Evolutionary conservation across 768 basidiomycete species (phyloP).

Genomic region (Mycena sanguinolenta): DNA sequence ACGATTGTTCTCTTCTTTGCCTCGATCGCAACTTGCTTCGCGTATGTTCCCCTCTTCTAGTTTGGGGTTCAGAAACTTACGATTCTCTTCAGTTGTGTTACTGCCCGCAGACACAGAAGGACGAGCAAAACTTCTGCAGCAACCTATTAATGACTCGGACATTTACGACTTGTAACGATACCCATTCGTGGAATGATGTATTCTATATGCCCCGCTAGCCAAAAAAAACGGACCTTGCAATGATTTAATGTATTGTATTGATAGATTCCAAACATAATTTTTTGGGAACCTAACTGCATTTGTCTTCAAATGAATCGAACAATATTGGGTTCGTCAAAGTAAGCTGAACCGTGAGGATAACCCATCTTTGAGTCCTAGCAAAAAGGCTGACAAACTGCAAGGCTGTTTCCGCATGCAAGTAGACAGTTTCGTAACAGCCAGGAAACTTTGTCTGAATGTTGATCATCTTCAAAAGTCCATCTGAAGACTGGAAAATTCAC

Average conservation of each 20-base stretch:
- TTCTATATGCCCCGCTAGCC: background rate
- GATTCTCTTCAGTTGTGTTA: too few relatives aligned
- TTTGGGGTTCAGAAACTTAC: too few relatives aligned
- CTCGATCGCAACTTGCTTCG: constrained; percentile 63
- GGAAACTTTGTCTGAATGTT: too few relatives aligned
- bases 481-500: too few relatives aligned
- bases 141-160: constrained; percentile 12
- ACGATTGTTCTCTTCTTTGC: constrained; percentile 48
- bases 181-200: constrained; percentile 10
- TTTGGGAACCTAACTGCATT: background rate
- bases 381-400: too few relatives aligned
- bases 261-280: background rate
- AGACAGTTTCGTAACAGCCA: too few relatives aligned
- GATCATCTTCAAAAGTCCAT: too few relatives aligned
- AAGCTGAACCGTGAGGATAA: too few relatives aligned
- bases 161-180: constrained; percentile 21
- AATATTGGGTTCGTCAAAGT: too few relatives aligned
- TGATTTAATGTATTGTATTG: constrained; percentile 11
- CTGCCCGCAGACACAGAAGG: constrained; percentile 5
- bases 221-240: background rate
- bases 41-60: constrained; percentile 26
- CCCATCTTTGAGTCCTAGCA: too few relatives aligned
- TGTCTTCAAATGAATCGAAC: background rate
- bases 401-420: too few relatives aligned
- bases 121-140: constrained; percentile 1